Base-by-base conservation (phyloP, 768 basidiomycete species). In the Leccinum rimulosum region DNA sequence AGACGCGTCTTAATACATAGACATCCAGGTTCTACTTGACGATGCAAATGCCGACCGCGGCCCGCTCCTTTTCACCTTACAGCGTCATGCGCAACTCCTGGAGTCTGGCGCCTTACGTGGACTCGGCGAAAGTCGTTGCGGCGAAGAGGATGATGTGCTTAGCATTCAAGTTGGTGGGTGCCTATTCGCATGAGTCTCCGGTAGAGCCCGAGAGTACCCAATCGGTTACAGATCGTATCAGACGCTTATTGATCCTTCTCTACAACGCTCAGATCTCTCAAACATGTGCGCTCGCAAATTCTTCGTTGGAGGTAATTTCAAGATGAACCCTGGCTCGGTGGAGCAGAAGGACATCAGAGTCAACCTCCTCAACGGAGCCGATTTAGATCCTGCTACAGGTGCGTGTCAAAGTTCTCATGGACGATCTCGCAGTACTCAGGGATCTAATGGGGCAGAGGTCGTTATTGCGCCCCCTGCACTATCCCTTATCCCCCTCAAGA, bases 261-360 rank as follows among this genome's bases (percentile, higher is more conserved):
- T 11, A 33, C 33, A 33, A 33, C 33, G 12, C n/a, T 28, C 35
- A 25, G 25, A 52, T 50, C 31, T 7, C 14, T 36, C 53, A 27
- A 25, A 30, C 64, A 50, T 7, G 52, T 19, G 22, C 22, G 14
- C 87, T 61, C 92, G 93, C 70, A 79, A 85, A 74, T 96, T 95
- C 79, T 95, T 97, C 71, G 94, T 92, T 67, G 96, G 96, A 62
- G 93, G 95, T 31, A 98, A 98, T 84, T 98, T 96, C 85, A 99
- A 98, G 82, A 88, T 98, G 88, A 96, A 98, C 80, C 91, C 91
- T 30, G 78, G 79, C 59, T 83, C 86, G 38, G 79, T 79, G 63
- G 80, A 81, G 63, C 81, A 89, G 74, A 77, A 77, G 63, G 75
- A 78, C 48, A 83, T 99, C 68, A n/a, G n/a, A n/a, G 75, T 92